phyloP scores from a whole-genome alignment of 2,329 filamentous ascomycete genomes.

The Xylariomycetidae sp. region DNA sequence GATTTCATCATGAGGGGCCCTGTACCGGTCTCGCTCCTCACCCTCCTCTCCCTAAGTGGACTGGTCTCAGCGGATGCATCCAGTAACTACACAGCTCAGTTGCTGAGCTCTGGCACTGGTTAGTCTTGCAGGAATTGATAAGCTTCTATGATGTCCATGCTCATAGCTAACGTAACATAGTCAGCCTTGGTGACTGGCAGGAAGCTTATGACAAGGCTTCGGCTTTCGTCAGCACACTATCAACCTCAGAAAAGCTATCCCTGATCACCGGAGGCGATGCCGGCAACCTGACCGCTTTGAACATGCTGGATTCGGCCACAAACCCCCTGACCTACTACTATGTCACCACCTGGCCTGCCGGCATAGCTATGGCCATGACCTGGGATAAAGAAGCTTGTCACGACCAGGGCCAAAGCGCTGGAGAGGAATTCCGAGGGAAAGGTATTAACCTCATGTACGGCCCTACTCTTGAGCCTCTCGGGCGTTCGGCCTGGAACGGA shows the following conservation, averaged over 20 bases:
- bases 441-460: conserved; percentile 19
- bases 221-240: conserved; percentile 28
- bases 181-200: conserved; percentile 19
- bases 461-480: conserved; percentile 21
- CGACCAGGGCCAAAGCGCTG: conserved; percentile 7
- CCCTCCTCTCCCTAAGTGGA: conserved; percentile 9
- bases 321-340: conserved; percentile 18
- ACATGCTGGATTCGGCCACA: conserved; percentile 13
- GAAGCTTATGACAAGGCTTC: conserved; percentile 19
- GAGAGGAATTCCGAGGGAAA: conserved; percentile 18
- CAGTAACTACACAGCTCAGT: conserved; percentile 13
- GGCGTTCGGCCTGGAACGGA: conserved; percentile 19
- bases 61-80: conserved; percentile 10
- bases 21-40: conserved; percentile 3
- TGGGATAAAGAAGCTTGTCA: conserved; percentile 18
- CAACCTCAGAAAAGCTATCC: conserved; percentile 29
- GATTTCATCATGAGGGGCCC: conserved; percentile 5
- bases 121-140: conserved; percentile 1
- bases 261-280: conserved; percentile 35
- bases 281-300: conserved; percentile 13
- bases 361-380: conserved; percentile 19
- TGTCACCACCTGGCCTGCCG: conserved; percentile 24
- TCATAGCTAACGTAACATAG: conserved; percentile 1
- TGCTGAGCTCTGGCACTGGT: conserved; percentile 14
- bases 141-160: neutral